Percentiles rank a stretch among this genome's conserved stretches.
These are phyloP conservation scores for Sporodiniella umbellata DNA, from an alignment of 371 early-diverging fungal species.

Conservation along the genomic window DNA sequence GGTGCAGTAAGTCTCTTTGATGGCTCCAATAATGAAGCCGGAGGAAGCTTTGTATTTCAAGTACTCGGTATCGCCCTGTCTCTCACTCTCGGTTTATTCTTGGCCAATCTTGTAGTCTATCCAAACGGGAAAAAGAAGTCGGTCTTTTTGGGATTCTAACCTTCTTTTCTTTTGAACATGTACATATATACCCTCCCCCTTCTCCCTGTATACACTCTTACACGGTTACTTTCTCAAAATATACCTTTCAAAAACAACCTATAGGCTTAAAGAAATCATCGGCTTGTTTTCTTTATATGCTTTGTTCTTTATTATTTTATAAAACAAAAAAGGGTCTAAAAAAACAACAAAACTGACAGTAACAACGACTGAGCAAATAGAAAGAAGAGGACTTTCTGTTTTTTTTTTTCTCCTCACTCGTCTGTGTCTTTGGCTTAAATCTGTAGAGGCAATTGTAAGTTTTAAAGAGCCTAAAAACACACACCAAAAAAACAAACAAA, in stretches of 20 bases:
- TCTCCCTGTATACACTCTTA: neutral
- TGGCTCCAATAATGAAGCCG: conserved; percentile 19
- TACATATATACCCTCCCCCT: neutral
- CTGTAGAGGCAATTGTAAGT: no score
- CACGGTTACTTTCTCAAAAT: neutral
- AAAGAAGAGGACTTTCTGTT: no score
- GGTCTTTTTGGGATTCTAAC: conserved; percentile 28
- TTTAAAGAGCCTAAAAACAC: no score
- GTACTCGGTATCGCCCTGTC: conserved; percentile 34
- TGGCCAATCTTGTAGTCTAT: conserved; percentile 34
- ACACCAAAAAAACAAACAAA: no score
- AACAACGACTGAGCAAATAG: no score
- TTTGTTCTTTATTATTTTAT: neutral
- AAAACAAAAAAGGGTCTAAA: neutral
- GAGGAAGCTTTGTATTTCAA: conserved; percentile 30
- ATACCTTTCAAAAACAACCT: neutral
- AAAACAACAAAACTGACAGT: neutral
- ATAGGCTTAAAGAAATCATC: no score
- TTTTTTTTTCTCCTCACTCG: neutral
- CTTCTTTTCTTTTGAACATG: no score
- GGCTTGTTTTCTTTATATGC: neutral
- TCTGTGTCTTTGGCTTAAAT: no score
- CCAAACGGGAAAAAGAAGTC: conserved; percentile 35
- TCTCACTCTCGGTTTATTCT: conserved; percentile 34
- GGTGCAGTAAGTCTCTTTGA: conserved; percentile 36